Base-by-base conservation (phyloP, 257 asterid species). In the Echium plantagineum region DNA sequence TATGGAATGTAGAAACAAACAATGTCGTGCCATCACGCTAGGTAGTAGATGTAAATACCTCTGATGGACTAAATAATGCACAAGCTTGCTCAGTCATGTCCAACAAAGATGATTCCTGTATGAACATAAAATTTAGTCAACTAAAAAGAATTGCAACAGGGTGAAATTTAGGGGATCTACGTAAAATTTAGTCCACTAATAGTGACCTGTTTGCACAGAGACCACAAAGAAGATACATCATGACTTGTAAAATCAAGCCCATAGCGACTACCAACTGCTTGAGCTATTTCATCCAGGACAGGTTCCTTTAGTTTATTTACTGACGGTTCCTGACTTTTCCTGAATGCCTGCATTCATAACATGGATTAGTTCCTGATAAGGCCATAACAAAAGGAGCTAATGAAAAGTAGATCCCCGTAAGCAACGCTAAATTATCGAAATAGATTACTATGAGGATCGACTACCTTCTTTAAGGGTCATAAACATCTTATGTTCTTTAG, bases 41-140 rank as follows among this genome's bases (percentile, higher is more conserved):
- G 49, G 32, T 18, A 3, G 58, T 47, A 15, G 24, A 21, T 18
- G 17, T 32, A 57, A 35, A 42, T 42, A 89, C 99, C 97, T 89
- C 91, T 57, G 85, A 64, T 61, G 90, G 81, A 71, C 60, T 83
- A 76, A 93, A 89, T 57, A 93, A 77, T 60, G 86, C 82, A 74
- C 99, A 93, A 48, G 99, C 97, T 78, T 81, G 96, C 79, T 80
- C 77, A 26, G 95, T 84, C 64, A 66, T 77, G 73, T 83, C 83
- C 73, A 86, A 65, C 60, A 86, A 75, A 66, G 99, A 83, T 48
- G 99, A 97, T 84, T 93, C 99, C 99, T 89, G 71, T n/a, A 75
- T 58, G 70, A 72, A 68, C 69, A 62, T 65, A 30, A 56, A 8
- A 19, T 19, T 51, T 19, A 17, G 54, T 52, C 46, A 62, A 69